A percentile compares a stretch with the other conserved stretches of the same genome.
phyloP scores from a whole-genome alignment of 768 basidiomycete genomes.

The Rhodocollybia butyracea region DNA sequence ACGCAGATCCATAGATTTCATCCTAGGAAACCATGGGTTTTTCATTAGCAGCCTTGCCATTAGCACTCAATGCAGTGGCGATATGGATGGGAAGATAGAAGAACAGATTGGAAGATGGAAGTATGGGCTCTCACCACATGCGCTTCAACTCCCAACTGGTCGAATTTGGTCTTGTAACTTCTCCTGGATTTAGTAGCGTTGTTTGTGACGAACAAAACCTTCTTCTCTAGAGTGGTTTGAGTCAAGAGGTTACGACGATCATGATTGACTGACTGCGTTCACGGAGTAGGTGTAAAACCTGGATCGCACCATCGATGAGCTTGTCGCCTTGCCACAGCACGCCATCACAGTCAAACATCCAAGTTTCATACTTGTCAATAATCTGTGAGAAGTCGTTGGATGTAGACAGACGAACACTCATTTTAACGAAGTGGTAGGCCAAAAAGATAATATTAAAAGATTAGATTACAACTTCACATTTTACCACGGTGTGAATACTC shows the following conservation, averaged over 20 bases:
- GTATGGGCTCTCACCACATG: conserved; percentile 59
- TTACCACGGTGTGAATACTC: too few relatives aligned
- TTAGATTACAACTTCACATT: too few relatives aligned
- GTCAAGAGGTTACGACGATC: not conserved
- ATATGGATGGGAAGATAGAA: not conserved
- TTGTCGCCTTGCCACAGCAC: conserved; percentile 89
- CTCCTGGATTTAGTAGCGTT: conserved; percentile 92
- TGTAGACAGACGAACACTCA: conserved; percentile 4
- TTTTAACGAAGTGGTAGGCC: not conserved
- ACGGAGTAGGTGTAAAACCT: conserved; percentile 73
- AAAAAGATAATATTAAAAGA: not conserved
- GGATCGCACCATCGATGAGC: conserved; percentile 72
- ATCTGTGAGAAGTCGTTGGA: conserved; percentile 17
- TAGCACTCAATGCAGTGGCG: not conserved
- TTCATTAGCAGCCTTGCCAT: not conserved
- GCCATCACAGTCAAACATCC: conserved; percentile 96
- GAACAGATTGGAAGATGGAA: not conserved
- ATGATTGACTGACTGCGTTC: conserved; percentile 54
- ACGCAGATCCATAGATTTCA: conserved; percentile 96
- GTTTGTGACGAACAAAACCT: conserved; percentile 92
- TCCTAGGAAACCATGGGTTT: conserved; percentile 48
- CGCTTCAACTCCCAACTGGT: conserved; percentile 81
- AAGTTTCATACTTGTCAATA: conserved; percentile 79
- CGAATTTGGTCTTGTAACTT: conserved; percentile 89
- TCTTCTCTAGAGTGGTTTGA: conserved; percentile 54